phyloP scores from a whole-genome alignment of 2,329 filamentous ascomycete species.

The Sphaerulina vaccinii region DNA sequence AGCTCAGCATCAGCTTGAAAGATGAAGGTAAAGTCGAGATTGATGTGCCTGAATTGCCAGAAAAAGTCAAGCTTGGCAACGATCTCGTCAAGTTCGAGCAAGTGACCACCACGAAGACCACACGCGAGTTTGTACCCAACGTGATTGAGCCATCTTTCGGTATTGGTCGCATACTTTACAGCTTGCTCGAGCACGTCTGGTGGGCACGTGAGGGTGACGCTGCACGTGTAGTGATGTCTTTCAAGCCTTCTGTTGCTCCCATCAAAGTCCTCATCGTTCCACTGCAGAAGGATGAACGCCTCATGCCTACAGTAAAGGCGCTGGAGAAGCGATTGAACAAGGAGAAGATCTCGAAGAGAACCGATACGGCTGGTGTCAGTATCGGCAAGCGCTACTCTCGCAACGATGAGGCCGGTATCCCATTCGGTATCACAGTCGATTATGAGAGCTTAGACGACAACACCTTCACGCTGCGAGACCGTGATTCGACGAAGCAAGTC shows the following conservation, averaged over 20 bases:
- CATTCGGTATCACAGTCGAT: slow-evolving; percentile 89
- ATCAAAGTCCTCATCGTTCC: slow-evolving; percentile 93
- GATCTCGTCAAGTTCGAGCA: slow-evolving; percentile 83
- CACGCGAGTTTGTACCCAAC: slow-evolving; percentile 89
- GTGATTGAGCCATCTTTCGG: slow-evolving; percentile 89
- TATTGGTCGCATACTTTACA: slow-evolving; percentile 91
- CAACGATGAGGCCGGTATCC: slow-evolving; percentile 94
- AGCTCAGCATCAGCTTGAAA: slow-evolving; percentile 70
- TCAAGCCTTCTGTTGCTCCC: slow-evolving; percentile 77
- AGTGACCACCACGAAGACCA: slow-evolving; percentile 76
- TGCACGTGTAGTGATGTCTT: slow-evolving; percentile 75
- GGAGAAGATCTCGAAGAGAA: slow-evolving; percentile 74
- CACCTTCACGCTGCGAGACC: slow-evolving; percentile 82
- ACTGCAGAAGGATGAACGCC: slow-evolving; percentile 75
- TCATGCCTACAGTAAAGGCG: slow-evolving; percentile 71
- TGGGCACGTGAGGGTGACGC: slow-evolving; percentile 86
- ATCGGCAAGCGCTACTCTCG: slow-evolving; percentile 94
- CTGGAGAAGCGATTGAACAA: slow-evolving; percentile 75
- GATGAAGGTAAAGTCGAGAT: slow-evolving; percentile 73
- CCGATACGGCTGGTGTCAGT: slow-evolving; percentile 86
- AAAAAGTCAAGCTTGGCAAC: slow-evolving; percentile 74
- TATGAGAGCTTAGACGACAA: slow-evolving; percentile 91
- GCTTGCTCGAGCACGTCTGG: slow-evolving; percentile 90
- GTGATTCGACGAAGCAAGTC: slow-evolving; percentile 88
- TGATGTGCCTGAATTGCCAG: slow-evolving; percentile 66